Percentiles rank a stretch among this genome's conserved stretches.
phyloP scores from a whole-genome alignment of 2,329 filamentous ascomycete species.

The Alternaria conjuncta region DNA sequence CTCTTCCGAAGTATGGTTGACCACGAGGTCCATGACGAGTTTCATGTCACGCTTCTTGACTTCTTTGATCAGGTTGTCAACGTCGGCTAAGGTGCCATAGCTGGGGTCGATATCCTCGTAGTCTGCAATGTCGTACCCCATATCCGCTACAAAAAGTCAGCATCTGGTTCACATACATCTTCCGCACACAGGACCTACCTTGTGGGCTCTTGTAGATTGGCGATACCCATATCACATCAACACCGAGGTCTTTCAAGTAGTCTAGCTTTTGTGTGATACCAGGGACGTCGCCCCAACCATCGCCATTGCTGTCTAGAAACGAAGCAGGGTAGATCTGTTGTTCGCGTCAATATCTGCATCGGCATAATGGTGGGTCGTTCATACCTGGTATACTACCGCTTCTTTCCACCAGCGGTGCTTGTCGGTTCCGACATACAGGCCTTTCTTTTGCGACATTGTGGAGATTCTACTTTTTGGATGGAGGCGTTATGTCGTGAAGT shows the following conservation, averaged over 20 bases:
- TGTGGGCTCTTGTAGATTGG: conserved; percentile 57
- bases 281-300: conserved; percentile 63
- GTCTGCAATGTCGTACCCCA: conserved; percentile 52
- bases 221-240: conserved; percentile 47
- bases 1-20: conserved; percentile 51
- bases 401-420: conserved; percentile 65
- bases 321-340: conserved; percentile 63
- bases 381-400: conserved; percentile 62
- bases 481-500: background rate
- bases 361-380: background rate
- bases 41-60: conserved; percentile 47
- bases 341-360: background rate
- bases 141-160: conserved; percentile 36
- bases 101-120: conserved; percentile 49
- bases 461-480: conserved; percentile 3
- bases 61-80: conserved; percentile 47
- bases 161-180: no score
- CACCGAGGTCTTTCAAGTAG: conserved; percentile 59
- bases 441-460: conserved; percentile 16
- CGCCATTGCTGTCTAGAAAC: conserved; percentile 64
- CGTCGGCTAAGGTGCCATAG: conserved; percentile 49
- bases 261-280: conserved; percentile 64
- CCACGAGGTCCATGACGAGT: conserved; percentile 51
- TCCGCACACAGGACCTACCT: background rate
- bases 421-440: conserved; percentile 41